phyloP scores from a whole-genome alignment of 176 grass and related monocot species.

The Musa itinerans region DNA sequence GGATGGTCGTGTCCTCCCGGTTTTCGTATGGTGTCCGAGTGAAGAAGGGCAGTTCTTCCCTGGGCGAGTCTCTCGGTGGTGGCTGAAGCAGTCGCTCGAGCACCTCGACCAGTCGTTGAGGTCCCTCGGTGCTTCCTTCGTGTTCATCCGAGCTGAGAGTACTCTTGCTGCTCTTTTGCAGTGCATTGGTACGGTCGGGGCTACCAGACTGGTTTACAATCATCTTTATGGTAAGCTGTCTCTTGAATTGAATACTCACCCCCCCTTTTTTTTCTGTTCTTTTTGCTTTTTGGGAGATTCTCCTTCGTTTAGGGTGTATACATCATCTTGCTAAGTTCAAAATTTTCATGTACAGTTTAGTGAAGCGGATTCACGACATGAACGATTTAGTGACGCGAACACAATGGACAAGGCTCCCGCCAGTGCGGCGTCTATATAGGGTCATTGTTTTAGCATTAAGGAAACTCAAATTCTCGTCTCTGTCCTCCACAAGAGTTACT shows the following conservation, averaged over 20 bases:
- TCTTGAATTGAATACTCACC: neutral
- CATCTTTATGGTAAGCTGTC: conserved; percentile 64
- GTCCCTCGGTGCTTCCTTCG: conserved; percentile 58
- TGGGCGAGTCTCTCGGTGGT: conserved; percentile 78
- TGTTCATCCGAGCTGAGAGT: conserved; percentile 52
- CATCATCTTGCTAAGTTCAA: neutral
- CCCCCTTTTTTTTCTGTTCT: no score
- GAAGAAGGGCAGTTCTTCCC: conserved; percentile 72
- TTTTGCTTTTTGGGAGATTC: neutral
- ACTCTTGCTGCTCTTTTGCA: conserved; percentile 51
- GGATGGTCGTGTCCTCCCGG: conserved; percentile 51
- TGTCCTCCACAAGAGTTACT: no score
- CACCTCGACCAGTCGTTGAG: conserved; percentile 51
- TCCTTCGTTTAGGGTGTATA: neutral
- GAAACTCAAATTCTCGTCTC: no score
- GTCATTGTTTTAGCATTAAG: no score
- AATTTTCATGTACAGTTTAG: neutral
- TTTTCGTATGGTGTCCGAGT: conserved; percentile 79
- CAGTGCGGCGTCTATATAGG: no score
- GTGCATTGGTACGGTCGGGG: conserved; percentile 42
- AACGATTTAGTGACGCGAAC: neutral
- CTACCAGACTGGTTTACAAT: conserved; percentile 72
- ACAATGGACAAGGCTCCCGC: no score
- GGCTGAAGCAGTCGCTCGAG: conserved; percentile 77
- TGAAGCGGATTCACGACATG: neutral